phyloP scores from a whole-genome alignment of 495 filamentous ascomycete species.

The Schizothecium vesticola region DNA sequence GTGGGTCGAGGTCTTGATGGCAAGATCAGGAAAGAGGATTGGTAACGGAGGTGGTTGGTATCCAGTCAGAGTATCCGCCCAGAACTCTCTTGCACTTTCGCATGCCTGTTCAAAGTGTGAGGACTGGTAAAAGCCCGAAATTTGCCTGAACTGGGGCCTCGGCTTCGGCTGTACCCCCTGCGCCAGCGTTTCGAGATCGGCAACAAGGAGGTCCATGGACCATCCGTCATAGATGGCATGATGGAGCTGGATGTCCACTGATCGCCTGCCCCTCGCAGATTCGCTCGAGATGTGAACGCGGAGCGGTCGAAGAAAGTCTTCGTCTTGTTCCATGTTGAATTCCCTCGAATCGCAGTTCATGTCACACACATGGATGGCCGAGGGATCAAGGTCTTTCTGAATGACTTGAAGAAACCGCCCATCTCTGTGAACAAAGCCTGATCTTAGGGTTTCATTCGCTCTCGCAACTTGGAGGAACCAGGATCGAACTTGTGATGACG shows the following conservation, averaged over 20 bases:
- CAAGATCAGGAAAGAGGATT: conserved; percentile 27
- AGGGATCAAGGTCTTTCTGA: conserved; percentile 45
- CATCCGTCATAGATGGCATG: conserved; percentile 82
- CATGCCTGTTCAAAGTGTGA: conserved; percentile 10
- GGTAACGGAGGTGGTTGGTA: conserved; percentile 38
- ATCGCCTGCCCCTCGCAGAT: conserved; percentile 2
- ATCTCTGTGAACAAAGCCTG: conserved; percentile 56
- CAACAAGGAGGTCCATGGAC: conserved; percentile 67
- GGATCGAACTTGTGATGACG: conserved; percentile 29
- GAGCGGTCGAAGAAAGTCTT: conserved; percentile 53
- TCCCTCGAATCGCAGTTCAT: conserved; percentile 21
- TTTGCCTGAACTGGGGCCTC: conserved; percentile 48
- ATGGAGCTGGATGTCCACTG: conserved; percentile 53
- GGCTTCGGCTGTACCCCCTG: conserved; percentile 15
- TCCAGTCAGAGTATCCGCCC: conserved; percentile 48
- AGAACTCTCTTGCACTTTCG: conserved; percentile 44
- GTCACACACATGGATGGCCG: conserved; percentile 31
- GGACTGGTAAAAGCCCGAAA: conserved; percentile 40
- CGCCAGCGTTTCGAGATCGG: conserved; percentile 51
- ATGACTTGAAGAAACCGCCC: conserved; percentile 56
- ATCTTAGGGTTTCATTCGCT: conserved; percentile 60
- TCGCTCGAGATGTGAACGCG: conserved; percentile 43
- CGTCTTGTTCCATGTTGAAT: conserved; percentile 19
- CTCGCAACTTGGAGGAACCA: conserved; percentile 46
- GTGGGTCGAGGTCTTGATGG: conserved; percentile 5